Evolutionary conservation across 78 protist species (phyloP).

Genomic region (Pigoraptor vietnamica): DNA sequence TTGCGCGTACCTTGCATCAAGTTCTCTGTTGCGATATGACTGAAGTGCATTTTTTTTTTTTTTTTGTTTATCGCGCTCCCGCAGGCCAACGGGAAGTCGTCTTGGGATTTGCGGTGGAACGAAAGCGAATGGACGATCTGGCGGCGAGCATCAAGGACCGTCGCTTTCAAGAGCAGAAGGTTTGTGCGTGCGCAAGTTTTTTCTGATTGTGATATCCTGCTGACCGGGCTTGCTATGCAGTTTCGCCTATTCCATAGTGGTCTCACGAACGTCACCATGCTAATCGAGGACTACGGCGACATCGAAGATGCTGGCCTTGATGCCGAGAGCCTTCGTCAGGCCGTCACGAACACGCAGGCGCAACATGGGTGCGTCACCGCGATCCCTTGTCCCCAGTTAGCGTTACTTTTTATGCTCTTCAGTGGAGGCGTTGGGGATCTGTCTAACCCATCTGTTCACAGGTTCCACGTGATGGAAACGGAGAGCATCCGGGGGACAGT

Average conservation of each 20-base stretch:
- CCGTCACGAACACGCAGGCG: not conserved
- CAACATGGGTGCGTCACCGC: not conserved
- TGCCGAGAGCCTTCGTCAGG: not conserved
- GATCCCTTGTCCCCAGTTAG: too few species aligned
- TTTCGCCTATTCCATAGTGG: not conserved
- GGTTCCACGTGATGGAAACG: not conserved
- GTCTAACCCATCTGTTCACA: not conserved
- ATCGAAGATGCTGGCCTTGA: not conserved
- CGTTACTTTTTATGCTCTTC: too few species aligned
- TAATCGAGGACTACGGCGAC: not conserved
- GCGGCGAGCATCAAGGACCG: not conserved
- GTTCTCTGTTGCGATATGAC: too few species aligned
- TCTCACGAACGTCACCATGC: not conserved
- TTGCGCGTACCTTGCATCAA: not conserved
- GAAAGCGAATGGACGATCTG: conserved; percentile 5
- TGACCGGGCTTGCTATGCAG: too few species aligned
- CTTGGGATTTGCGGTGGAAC: not conserved
- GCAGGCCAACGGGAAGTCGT: not conserved
- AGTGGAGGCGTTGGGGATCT: too few species aligned
- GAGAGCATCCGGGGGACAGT: not conserved
- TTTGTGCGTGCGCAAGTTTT: not conserved
- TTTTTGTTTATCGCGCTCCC: too few species aligned
- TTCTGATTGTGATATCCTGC: too few species aligned
- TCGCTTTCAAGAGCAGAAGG: not conserved
- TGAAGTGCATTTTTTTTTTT: too few species aligned